A percentile compares a stretch with the other conserved stretches of the same genome.
Evolutionary conservation across 192 early-diverging fungal species (phyloP).

Genomic region (Globomyces pollinis-pini): DNA sequence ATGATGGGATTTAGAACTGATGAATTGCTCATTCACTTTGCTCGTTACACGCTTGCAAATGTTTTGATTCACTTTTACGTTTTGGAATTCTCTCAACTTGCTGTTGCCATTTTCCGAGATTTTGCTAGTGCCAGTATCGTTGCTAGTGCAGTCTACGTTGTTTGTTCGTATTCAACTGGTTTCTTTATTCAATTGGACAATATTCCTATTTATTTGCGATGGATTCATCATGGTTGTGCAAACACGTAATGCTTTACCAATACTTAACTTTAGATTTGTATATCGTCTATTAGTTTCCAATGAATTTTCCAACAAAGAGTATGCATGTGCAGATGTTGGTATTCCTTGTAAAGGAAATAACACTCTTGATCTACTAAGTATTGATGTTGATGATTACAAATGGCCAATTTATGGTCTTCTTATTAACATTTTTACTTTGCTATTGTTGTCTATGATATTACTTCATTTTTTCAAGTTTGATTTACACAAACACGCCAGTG

Average conservation of each 20-base stretch:
- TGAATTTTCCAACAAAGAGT: constrained; percentile 33
- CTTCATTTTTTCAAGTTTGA: constrained; percentile 7
- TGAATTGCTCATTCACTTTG: constrained; percentile 23
- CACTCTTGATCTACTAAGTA: constrained; percentile 17
- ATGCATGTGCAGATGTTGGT: constrained; percentile 22
- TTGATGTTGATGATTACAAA: constrained; percentile 16
- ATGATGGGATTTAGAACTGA: constrained; percentile 36
- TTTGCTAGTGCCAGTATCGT: constrained; percentile 37
- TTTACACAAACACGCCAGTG: constrained; percentile 12
- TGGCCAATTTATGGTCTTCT: constrained; percentile 18
- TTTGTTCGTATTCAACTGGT: constrained; percentile 23
- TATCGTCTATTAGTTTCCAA: constrained; percentile 29
- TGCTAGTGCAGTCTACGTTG: constrained; percentile 25
- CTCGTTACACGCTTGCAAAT: constrained; percentile 15
- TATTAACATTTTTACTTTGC: constrained; percentile 13
- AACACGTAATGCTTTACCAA: too few relatives aligned
- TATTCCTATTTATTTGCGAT: background rate
- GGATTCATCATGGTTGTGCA: background rate
- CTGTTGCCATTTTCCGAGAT: constrained; percentile 29
- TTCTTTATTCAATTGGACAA: background rate
- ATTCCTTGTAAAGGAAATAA: constrained; percentile 26
- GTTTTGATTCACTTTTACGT: constrained; percentile 21
- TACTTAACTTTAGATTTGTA: constrained; percentile 20
- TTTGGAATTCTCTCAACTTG: constrained; percentile 25
- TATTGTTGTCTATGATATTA: constrained; percentile 16